These are phyloP conservation scores for Alternaria novae-zelandiae DNA, from an alignment of 2,329 filamentous ascomycete species.

Conservation along the genomic window DNA sequence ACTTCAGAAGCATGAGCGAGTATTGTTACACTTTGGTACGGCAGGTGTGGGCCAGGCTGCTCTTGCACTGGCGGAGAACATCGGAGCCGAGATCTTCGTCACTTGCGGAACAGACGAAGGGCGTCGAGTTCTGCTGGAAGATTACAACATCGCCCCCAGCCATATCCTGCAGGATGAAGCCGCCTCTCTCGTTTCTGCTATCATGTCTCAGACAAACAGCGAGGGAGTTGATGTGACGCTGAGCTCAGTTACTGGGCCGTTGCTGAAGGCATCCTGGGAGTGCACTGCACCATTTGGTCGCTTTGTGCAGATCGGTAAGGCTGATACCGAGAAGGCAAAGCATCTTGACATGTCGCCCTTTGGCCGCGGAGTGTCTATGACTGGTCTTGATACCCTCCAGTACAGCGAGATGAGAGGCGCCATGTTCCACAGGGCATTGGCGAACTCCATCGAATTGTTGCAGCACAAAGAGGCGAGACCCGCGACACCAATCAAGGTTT, in stretches of 20 bases:
- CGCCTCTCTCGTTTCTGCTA: neutral
- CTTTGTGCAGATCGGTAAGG: slow-evolving; percentile 1
- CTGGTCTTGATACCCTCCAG: neutral
- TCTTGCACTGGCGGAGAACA: neutral
- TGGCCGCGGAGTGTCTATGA: neutral
- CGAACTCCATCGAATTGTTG: neutral
- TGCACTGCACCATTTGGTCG: slow-evolving; percentile 2
- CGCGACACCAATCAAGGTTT: neutral
- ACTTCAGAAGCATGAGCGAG: neutral
- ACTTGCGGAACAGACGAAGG: neutral
- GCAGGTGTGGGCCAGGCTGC: neutral
- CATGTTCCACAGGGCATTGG: neutral
- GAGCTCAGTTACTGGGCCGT: neutral
- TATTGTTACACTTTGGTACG: neutral
- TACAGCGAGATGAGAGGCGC: neutral
- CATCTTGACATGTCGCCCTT: slow-evolving; percentile 1
- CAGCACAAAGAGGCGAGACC: neutral
- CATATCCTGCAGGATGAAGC: neutral
- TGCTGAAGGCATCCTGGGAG: slow-evolving; percentile 1
- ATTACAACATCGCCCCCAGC: neutral
- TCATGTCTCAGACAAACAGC: neutral
- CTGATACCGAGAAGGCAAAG: neutral
- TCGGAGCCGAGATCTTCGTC: neutral
- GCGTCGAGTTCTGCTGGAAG: neutral
- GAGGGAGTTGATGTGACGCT: slow-evolving; percentile 2